Conservation (phyloP, 2,329 filamentous ascomycete species). For the Alternaria arborescens region DNA sequence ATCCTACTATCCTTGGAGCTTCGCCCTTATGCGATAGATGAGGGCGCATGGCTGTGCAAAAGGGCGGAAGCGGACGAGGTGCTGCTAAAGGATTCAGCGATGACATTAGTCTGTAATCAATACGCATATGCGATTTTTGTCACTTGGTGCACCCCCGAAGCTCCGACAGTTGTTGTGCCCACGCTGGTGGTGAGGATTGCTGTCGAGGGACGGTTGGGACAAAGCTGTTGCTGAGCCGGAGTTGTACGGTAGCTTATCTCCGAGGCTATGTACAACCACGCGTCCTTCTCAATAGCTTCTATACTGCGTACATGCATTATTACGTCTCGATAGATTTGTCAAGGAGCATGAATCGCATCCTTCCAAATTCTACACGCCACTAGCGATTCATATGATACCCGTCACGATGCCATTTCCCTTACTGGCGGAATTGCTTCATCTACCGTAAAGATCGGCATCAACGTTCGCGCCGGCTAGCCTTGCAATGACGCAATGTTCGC, state of each 20-base stretch:
- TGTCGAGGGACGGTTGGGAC: not conserved
- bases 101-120: not conserved
- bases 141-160: not conserved
- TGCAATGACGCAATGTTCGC: conserved; percentile 5
- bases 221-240: not conserved
- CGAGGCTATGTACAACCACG: not conserved
- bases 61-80: conserved; percentile 4
- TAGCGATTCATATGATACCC: not conserved
- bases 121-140: not conserved
- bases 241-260: not conserved
- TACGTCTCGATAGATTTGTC: not conserved
- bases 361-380: not conserved
- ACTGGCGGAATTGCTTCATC: not conserved
- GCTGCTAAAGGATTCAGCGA: not conserved
- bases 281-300: not conserved
- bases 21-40: not conserved
- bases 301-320: not conserved
- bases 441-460: conserved; percentile 13
- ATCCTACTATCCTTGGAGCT: not conserved
- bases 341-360: not conserved
- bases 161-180: not conserved
- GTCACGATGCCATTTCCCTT: not conserved
- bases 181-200: not conserved
- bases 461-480: not conserved
- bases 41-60: conserved; percentile 11